A percentile compares a stretch with the other conserved stretches of the same genome.
phyloP scores from a whole-genome alignment of 2,329 filamentous ascomycete species.

The Endoconidiophora polonica region DNA sequence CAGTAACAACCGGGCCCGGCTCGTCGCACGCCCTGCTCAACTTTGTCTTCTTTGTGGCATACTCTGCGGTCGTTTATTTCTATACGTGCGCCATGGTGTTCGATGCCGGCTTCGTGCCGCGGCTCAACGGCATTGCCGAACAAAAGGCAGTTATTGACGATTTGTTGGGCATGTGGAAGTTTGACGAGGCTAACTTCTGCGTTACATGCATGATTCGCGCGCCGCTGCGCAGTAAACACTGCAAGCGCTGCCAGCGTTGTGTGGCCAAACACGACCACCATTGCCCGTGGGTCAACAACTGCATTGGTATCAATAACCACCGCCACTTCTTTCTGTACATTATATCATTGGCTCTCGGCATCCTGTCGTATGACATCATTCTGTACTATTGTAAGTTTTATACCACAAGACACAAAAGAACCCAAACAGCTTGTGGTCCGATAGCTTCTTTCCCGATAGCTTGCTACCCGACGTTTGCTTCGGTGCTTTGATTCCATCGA shows the following conservation, averaged over 20 bases:
- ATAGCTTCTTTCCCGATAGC: no score
- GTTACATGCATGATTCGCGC: conserved; percentile 87
- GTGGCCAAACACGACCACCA: conserved; percentile 96
- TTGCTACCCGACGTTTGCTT: no score
- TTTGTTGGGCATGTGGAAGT: conserved; percentile 69
- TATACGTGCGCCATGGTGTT: conserved; percentile 72
- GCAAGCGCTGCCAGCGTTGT: conserved; percentile 75
- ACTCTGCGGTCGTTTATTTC: conserved; percentile 61
- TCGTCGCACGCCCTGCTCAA: conserved; percentile 54
- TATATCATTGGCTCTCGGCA: conserved; percentile 56
- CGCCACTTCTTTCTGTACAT: conserved; percentile 91
- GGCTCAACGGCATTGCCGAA: conserved; percentile 72
- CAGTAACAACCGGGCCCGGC: conserved; percentile 29
- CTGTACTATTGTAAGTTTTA: conserved; percentile 49
- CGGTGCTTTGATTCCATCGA: not conserved
- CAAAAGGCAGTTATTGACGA: conserved; percentile 83
- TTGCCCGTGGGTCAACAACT: conserved; percentile 97
- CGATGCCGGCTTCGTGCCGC: conserved; percentile 87
- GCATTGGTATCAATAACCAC: conserved; percentile 87
- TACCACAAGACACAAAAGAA: no score
- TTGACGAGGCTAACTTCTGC: conserved; percentile 89
- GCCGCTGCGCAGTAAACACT: conserved; percentile 89
- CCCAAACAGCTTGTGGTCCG: no score
- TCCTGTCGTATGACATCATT: conserved; percentile 55
- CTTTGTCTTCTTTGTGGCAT: conserved; percentile 50